Evolutionary conservation across 352 stramenopile species (phyloP), one percentile per base, ranked within the genome.

Genomic region (Phytophthora crassamura): DNA sequence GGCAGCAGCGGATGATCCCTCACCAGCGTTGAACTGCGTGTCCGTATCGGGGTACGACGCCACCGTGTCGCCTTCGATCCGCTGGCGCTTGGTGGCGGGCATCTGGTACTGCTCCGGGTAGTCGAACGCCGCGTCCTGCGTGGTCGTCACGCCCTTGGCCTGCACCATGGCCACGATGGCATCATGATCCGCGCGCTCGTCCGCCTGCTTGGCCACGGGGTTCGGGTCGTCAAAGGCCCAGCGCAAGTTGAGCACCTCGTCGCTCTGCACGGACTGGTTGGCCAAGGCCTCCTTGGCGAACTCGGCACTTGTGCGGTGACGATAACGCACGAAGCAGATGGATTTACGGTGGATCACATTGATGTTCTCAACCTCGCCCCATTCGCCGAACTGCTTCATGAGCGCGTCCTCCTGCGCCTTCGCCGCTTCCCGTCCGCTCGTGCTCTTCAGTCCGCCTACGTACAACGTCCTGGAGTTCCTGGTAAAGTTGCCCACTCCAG

Each of bases 171-270:
- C 82, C 11, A 97, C 72, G 60, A 97, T 80, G 0, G 94, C 94
- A 64, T 98, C 94, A 18, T 84, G 80, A 63, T 98, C 90, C 1
- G 91, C 86, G 12, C 94, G 85, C 35, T 89, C 70, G 0, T 81
- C 89, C 0, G 94, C 84, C 38, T 97, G 72, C 70, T 98, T 93
- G 3, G 94, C 94, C 1, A 98, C 90, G 7, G 93, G 93, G 48
- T 98, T 98, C 28, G 94, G 94, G 57, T 98, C 94, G 47, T 98
- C 93, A 62, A 93, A 93, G 5, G 94, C 93, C 94, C 94, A 98
- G 46, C 90, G 82, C 20, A 98, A 76, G 71, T 97, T 97, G 9
- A 98, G 76, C 46, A 98, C 86, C 52, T 98, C 94, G 39, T 89
- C 78, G 38, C 84, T 68, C 56, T 94, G 89, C 11, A 98, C 62